A percentile compares a stretch with the other conserved stretches of the same genome.
Conservation (phyloP, 345 rosid genomes). For the Citrus trifoliata region DNA sequence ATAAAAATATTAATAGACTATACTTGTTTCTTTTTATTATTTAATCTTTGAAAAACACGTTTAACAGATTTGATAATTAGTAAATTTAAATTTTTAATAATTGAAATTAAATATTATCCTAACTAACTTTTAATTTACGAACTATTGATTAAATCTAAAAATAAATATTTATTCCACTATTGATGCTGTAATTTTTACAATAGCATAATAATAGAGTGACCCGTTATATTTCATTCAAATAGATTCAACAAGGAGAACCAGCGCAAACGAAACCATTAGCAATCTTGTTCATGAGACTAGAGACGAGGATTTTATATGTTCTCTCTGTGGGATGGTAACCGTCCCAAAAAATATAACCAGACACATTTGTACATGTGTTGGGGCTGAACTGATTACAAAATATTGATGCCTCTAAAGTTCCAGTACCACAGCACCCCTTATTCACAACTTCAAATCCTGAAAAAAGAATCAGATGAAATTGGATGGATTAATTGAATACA, state of each 20-base stretch:
- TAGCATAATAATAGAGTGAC: too few species aligned
- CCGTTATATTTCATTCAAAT: neutral
- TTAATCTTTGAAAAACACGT: too few species aligned
- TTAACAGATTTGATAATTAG: too few species aligned
- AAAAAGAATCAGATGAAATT: neutral
- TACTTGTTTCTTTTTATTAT: too few species aligned
- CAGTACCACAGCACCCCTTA: conserved; percentile 28
- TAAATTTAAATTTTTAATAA: too few species aligned
- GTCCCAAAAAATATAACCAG: conserved; percentile 24
- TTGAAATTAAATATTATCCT: too few species aligned
- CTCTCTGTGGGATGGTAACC: conserved; percentile 24
- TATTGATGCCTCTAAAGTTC: conserved; percentile 4
- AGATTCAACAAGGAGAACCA: neutral
- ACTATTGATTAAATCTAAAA: too few species aligned
- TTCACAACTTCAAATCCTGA: conserved; percentile 20
- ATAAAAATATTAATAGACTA: too few species aligned
- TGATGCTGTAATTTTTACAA: too few species aligned
- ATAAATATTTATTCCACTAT: too few species aligned
- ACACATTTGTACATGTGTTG: conserved; percentile 8
- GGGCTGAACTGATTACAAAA: conserved; percentile 2
- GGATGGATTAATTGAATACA: neutral
- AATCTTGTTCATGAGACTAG: neutral
- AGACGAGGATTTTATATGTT: conserved; percentile 11
- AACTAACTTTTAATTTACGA: too few species aligned
- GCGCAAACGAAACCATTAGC: neutral